A percentile compares a stretch with the other conserved stretches of the same genome.
These are phyloP conservation scores for Coniophora puteana DNA, from an alignment of 1,284 basidiomycete species.

Conservation along the genomic window DNA sequence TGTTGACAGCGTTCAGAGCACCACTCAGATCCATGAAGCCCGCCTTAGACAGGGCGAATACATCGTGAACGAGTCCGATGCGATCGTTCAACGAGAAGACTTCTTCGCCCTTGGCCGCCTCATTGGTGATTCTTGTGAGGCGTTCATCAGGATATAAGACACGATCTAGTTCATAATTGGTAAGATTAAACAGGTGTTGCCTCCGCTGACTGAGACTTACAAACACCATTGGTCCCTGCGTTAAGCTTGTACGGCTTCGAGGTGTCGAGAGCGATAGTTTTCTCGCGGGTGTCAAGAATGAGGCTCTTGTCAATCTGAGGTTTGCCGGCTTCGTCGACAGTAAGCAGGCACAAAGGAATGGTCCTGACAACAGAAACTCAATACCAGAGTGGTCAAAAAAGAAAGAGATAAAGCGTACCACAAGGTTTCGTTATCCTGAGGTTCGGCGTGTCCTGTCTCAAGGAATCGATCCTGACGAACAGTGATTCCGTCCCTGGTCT, in stretches of 20 bases:
- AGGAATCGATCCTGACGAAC: constrained; percentile 93
- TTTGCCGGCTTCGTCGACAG: constrained; percentile 57
- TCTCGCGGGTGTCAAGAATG: constrained; percentile 72
- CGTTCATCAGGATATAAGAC: constrained; percentile 86
- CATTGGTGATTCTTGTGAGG: constrained; percentile 74
- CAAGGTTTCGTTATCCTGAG: constrained; percentile 87
- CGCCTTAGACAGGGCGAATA: constrained; percentile 77
- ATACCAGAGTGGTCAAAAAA: background rate
- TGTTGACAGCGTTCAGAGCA: constrained; percentile 69
- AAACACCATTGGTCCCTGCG: constrained; percentile 86
- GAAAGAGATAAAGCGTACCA: constrained; percentile 50
- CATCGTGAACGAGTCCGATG: constrained; percentile 82
- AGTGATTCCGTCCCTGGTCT: constrained; percentile 65
- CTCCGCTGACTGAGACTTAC: constrained; percentile 49
- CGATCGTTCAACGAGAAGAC: constrained; percentile 82
- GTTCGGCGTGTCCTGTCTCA: constrained; percentile 74
- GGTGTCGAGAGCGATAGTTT: constrained; percentile 64
- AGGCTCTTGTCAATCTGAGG: constrained; percentile 58
- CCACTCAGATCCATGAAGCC: constrained; percentile 77
- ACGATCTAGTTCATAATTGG: constrained; percentile 52
- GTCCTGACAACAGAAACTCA: constrained; percentile 42
- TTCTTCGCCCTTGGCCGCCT: constrained; percentile 65
- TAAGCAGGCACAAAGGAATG: constrained; percentile 79
- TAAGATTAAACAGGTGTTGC: background rate
- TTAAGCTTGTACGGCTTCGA: constrained; percentile 85